Conservation (phyloP, 257 asterid genomes). For the Nicotiana tomentosiformis region DNA sequence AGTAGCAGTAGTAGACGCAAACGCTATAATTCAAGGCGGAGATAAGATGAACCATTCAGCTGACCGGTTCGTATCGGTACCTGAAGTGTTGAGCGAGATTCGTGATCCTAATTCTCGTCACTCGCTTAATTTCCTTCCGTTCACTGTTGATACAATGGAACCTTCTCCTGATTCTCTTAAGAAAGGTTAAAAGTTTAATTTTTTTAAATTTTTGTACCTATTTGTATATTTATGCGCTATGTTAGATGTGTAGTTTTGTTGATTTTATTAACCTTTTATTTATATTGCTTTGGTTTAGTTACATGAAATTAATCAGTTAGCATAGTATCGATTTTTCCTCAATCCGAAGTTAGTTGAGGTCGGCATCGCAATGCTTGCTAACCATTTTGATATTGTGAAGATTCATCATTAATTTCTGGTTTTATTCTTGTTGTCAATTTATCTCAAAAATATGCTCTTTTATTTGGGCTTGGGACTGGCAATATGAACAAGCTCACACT, state of each 20-base stretch:
- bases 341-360: background rate
- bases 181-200: conserved; percentile 38
- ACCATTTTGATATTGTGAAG: background rate
- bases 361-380: background rate
- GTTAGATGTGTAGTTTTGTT: background rate
- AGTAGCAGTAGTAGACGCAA: conserved; percentile 92
- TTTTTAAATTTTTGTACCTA: background rate
- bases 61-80: conserved; percentile 75
- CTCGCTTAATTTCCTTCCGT: conserved; percentile 74
- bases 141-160: conserved; percentile 64
- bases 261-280: background rate
- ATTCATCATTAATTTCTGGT: background rate
- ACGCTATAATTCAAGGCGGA: conserved; percentile 84
- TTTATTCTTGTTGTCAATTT: background rate
- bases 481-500: background rate
- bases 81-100: conserved; percentile 73
- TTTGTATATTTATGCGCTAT: background rate
- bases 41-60: conserved; percentile 52
- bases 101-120: conserved; percentile 92
- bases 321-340: background rate
- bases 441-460: background rate
- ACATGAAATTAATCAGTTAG: background rate
- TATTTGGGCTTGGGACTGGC: background rate
- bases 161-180: conserved; percentile 73
- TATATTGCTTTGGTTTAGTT: background rate